Evolutionary conservation across 345 rosid species (phyloP), one percentile per base, ranked within the genome.

Genomic region (Mallotus nudiflorus): DNA sequence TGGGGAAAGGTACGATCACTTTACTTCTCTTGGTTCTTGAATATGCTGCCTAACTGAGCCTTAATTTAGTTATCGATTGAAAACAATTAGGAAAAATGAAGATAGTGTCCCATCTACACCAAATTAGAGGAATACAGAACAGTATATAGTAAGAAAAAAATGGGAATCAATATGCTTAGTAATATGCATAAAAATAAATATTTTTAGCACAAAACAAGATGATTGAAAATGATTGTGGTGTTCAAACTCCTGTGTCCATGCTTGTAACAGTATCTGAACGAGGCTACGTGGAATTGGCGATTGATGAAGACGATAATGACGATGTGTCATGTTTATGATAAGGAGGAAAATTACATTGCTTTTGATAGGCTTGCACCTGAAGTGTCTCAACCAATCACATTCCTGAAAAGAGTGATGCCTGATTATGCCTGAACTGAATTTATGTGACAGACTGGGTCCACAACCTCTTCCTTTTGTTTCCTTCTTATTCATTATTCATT

Each of bases 261-360:
- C n/a, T 71, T 22, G 68, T 22, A 58, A 79, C 93, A 93, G 98
- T 91, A 91, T 76, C 75, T 90, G 80, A 93, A 89, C 25, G 87
- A 87, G 77, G 96, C 96, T 51, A 78, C 85, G 8, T 89, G 98
- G 97, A 93, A 84, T 73, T 90, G 98, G 98, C 93, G 97, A 28
- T 69, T 93, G 63, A 89, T 90, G 98, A 93, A 87, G 90, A 87
- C 96, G 6, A 93, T 93, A 84, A 75, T 93, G 97, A 93, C 98
- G 1, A 42, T 85, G 12, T 93, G 98, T 73, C 98, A 91, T 82
- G 88, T 93, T 58, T 93, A 91, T 58, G 72, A 84, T 62, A 78
- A 87, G 84, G 85, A 88, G 66, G 79, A 82, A 76, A 90, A 93
- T 64, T 91, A 89, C 66, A 46, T 86, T 50, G 77, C 87, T 60